phyloP scores from a whole-genome alignment of 768 basidiomycete genomes.

The button mushroom (Agaricus bisporus) region DNA sequence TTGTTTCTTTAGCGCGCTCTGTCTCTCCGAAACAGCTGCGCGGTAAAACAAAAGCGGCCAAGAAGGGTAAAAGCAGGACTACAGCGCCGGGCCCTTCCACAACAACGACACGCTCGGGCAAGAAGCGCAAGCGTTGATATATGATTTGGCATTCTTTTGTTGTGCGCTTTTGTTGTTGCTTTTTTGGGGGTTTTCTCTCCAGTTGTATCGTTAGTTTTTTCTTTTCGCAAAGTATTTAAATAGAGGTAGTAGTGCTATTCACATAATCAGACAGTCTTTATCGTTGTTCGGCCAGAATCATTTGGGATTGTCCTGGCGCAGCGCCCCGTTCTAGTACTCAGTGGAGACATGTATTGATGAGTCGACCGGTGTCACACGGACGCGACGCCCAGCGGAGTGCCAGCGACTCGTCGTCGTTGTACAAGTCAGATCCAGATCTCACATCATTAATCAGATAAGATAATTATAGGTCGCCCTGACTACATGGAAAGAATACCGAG shows the following conservation, averaged over 20 bases:
- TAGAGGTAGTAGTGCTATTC: neutral
- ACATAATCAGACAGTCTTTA: conserved; percentile 57
- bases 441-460: no score
- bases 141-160: neutral
- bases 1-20: conserved; percentile 22
- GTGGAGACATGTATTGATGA: no score
- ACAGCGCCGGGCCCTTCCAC: conserved; percentile 15
- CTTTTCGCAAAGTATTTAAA: neutral
- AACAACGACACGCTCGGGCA: conserved; percentile 27
- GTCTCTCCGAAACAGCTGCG: conserved; percentile 32
- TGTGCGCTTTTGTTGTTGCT: conserved; percentile 7
- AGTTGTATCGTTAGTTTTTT: conserved; percentile 8
- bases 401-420: no score
- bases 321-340: no score
- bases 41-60: conserved; percentile 24
- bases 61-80: conserved; percentile 21
- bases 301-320: no score
- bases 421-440: no score
- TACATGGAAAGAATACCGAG: no score
- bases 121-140: conserved; percentile 41
- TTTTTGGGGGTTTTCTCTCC: neutral
- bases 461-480: no score
- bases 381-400: no score
- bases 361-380: no score
- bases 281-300: conserved; percentile 46